Percentiles rank a stretch among this genome's conserved stretches.
phyloP scores from a whole-genome alignment of 768 basidiomycete species.

The Exsudoporus frostii region DNA sequence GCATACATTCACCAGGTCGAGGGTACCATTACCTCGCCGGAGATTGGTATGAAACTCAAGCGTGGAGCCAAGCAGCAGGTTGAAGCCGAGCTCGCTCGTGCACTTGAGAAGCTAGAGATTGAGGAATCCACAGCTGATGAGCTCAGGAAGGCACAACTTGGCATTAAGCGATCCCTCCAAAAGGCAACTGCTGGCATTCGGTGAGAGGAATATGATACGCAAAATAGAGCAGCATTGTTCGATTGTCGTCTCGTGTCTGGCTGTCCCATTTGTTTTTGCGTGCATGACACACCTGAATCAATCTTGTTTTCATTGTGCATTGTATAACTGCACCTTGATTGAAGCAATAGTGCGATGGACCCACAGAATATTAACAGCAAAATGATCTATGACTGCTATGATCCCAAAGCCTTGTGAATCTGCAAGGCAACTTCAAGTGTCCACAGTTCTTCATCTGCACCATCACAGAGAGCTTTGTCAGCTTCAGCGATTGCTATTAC shows the following conservation, averaged over 20 bases:
- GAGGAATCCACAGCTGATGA: constrained; percentile 93
- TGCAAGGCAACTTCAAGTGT: constrained; percentile 83
- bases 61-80: constrained; percentile 92
- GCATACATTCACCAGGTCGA: constrained; percentile 97
- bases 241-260: constrained; percentile 16
- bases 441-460: constrained; percentile 97
- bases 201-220: constrained; percentile 36
- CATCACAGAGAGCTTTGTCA: constrained; percentile 94
- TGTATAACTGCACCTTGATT: neutral
- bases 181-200: constrained; percentile 93
- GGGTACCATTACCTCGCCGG: constrained; percentile 91
- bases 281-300: constrained; percentile 15
- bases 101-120: constrained; percentile 97
- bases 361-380: neutral
- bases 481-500: constrained; percentile 89
- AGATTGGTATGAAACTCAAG: constrained; percentile 98
- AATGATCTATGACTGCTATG: neutral
- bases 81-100: constrained; percentile 96
- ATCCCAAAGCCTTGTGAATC: constrained; percentile 59
- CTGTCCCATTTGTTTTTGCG: constrained; percentile 8
- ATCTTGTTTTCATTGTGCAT: constrained; percentile 9
- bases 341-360: neutral
- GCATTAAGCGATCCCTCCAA: constrained; percentile 95
- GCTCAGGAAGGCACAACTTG: constrained; percentile 91
- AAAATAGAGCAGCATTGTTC: constrained; percentile 17